Evolutionary conservation across 2,329 filamentous ascomycete species (phyloP).

Genomic region (Nothophoma quercina): DNA sequence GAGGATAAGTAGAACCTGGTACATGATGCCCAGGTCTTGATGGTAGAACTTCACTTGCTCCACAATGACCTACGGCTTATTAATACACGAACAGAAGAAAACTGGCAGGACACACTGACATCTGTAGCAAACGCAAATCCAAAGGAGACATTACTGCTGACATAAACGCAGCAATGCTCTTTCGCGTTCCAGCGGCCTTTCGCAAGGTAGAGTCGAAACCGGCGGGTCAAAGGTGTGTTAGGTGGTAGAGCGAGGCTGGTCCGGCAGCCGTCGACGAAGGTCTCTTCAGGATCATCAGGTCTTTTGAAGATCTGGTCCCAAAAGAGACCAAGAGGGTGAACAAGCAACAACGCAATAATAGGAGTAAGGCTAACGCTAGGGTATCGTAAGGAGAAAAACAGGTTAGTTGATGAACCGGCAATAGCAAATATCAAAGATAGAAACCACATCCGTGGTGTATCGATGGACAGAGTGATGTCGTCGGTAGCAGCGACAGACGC

Average conservation of each 20-base stretch:
- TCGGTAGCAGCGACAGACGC: conserved; percentile 80
- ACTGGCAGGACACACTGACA: conserved; percentile 50
- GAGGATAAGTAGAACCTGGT: conserved; percentile 82
- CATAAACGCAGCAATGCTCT: conserved; percentile 87
- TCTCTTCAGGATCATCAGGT: conserved; percentile 61
- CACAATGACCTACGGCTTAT: conserved; percentile 70
- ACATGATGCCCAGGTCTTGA: conserved; percentile 76
- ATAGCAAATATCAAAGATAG: conserved; percentile 82
- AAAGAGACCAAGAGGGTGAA: conserved; percentile 80
- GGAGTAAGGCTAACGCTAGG: conserved; percentile 89
- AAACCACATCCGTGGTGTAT: conserved; percentile 87
- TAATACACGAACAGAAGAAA: conserved; percentile 8
- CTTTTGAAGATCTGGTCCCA: conserved; percentile 79
- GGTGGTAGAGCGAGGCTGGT: conserved; percentile 19
- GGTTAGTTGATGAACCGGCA: conserved; percentile 81
- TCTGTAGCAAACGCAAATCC: conserved; percentile 90
- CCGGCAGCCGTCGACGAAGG: conserved; percentile 65
- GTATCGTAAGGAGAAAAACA: conserved; percentile 90
- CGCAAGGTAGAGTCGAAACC: conserved; percentile 74
- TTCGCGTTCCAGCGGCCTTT: conserved; percentile 88
- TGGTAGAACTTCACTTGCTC: conserved; percentile 91
- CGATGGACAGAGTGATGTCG: conserved; percentile 79
- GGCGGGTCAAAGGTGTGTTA: conserved; percentile 39
- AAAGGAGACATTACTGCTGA: conserved; percentile 88
- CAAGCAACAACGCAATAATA: conserved; percentile 84